These are phyloP conservation scores for Akebia trifoliata DNA, from an alignment of 164 flowering plant genomes.

Conservation along the genomic window DNA sequence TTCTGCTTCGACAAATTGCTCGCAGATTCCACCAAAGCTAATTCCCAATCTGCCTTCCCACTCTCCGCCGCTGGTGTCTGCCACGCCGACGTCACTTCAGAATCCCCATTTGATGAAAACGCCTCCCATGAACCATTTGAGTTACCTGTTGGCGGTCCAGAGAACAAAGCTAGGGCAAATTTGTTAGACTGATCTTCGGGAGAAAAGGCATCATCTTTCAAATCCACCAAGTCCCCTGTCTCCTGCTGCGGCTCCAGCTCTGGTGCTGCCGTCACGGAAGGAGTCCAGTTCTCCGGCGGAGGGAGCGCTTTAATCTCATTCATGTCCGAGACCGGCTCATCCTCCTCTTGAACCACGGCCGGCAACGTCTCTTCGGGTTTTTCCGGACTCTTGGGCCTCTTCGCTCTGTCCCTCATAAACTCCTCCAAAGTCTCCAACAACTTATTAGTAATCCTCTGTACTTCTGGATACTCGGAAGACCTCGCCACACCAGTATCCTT, in stretches of 20 bases:
- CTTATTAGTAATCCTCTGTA: slow-evolving; percentile 53
- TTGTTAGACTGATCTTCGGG: slow-evolving; percentile 69
- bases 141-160: slow-evolving; percentile 31
- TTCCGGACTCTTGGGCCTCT: slow-evolving; percentile 41
- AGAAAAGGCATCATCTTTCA: slow-evolving; percentile 45
- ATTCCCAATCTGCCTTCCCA: slow-evolving; percentile 81
- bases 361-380: slow-evolving; percentile 21
- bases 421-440: slow-evolving; percentile 45
- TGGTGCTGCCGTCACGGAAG: slow-evolving; percentile 32
- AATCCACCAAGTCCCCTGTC: slow-evolving; percentile 51
- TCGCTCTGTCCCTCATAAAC: slow-evolving; percentile 41
- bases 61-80: slow-evolving; percentile 60
- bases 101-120: slow-evolving; percentile 38
- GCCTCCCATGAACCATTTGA: slow-evolving; percentile 60
- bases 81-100: slow-evolving; percentile 66
- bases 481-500: slow-evolving; percentile 68
- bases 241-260: slow-evolving; percentile 29
- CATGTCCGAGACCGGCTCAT: slow-evolving; percentile 39
- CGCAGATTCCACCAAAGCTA: slow-evolving; percentile 69
- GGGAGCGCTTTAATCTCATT: slow-evolving; percentile 71
- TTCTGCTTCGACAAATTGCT: slow-evolving; percentile 58
- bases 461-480: slow-evolving; percentile 64
- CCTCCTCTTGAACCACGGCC: slow-evolving; percentile 9
- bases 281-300: slow-evolving; percentile 46
- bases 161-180: slow-evolving; percentile 62